Base-by-base conservation (phyloP, 2,329 filamentous ascomycete species). In the Colletotrichum spaethianum region DNA sequence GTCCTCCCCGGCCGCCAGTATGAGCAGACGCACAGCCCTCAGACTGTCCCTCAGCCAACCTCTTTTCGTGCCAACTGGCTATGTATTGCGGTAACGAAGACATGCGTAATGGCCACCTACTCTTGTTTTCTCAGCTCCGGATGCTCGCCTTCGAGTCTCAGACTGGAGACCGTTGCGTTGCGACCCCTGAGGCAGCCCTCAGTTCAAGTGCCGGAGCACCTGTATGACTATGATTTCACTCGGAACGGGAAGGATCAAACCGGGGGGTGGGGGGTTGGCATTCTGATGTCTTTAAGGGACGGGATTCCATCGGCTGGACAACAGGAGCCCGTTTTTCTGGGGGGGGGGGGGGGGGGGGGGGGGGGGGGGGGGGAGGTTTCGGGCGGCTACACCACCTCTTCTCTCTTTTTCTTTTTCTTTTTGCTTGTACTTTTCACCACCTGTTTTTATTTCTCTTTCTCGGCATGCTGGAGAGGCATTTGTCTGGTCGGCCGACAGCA, bases 361-460 rank as follows among this genome's bases (percentile, higher is more conserved):
- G 20, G 31, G 31, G 2, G 23, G 9, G 20, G 31, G 31, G 2
- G 23, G 9, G 20, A n/a, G 31, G 8, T 40, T 26, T 46, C 31
- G 48, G 20, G 2, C 40, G 28, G 23, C 23, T 23, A 36, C 26
- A 23, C 61, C 14, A 16, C 36, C 59, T 64, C 64, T 20, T 66
- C 33, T 60, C n/a, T n/a, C n/a, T n/a, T n/a, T n/a, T n/a, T n/a
- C n/a, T n/a, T n/a, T n/a, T n/a, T n/a, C n/a, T 50, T 56, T 46
- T 55, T 66, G 63, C 63, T 55, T 73, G 67, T 68, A 61, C 67
- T 69, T 63, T 64, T 68, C 33, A 48, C 50, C 20, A 48, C 26
- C 53, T 60, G 55, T 56, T 72, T 56, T 72, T 50, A 9, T 57
- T 63, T 70, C 52, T 42, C 57, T 70, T 52, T 73, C 65, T 72